Evolutionary conservation across 106 monocot species (phyloP).

Genomic region (Allium sativum): DNA sequence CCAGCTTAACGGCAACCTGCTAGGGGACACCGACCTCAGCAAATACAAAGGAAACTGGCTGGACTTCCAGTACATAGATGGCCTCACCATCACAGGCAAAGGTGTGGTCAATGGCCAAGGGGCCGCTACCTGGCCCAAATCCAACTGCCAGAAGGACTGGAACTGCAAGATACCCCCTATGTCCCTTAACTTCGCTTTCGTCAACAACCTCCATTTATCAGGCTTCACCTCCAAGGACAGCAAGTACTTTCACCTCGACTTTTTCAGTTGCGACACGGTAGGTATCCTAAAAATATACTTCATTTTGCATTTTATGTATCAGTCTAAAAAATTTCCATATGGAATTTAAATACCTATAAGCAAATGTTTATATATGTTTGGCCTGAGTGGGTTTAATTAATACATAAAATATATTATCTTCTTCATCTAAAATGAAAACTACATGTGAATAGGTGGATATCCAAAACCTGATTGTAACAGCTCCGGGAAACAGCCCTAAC

Average conservation of each 20-base stretch:
- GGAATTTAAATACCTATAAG: too few relatives aligned
- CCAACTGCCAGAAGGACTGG: neutral
- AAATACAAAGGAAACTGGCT: constrained; percentile 9
- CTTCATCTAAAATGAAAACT: too few relatives aligned
- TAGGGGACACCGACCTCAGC: constrained; percentile 18
- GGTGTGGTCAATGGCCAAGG: constrained; percentile 9
- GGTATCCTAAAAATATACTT: neutral
- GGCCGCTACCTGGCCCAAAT: neutral
- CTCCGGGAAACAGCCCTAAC: constrained; percentile 44
- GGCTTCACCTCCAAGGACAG: neutral
- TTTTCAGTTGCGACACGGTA: neutral
- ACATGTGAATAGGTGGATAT: neutral
- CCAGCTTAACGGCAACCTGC: constrained; percentile 18
- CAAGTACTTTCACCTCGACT: neutral
- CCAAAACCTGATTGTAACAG: constrained; percentile 7
- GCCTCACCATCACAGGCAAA: neutral
- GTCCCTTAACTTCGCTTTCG: neutral
- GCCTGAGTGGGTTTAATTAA: too few relatives aligned
- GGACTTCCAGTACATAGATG: constrained; percentile 5
- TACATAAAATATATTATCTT: too few relatives aligned
- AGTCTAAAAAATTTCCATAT: too few relatives aligned
- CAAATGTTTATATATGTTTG: too few relatives aligned
- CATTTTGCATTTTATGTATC: too few relatives aligned
- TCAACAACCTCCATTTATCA: neutral
- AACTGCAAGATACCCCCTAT: constrained; percentile 4